phyloP scores from a whole-genome alignment of 495 filamentous ascomycete genomes.

The Wilcoxina mikolae region DNA sequence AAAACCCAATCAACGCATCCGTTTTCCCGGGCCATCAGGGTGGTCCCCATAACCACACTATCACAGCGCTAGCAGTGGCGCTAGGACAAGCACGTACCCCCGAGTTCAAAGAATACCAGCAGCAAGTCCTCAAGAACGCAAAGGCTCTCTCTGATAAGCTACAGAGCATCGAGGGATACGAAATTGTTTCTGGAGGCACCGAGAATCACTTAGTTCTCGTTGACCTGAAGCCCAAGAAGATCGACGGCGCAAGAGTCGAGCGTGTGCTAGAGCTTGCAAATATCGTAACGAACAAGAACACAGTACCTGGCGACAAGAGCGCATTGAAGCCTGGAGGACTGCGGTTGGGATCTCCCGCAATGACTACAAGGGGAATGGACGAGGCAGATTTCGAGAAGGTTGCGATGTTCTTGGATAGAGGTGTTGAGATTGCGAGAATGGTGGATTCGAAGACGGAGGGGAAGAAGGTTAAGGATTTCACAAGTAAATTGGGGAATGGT shows the following conservation, averaged over 20 bases:
- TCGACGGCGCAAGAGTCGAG: slow-evolving; percentile 91
- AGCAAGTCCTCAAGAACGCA: slow-evolving; percentile 73
- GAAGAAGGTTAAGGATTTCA: slow-evolving; percentile 73
- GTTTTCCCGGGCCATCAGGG: slow-evolving; percentile 99
- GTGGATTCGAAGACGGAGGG: slow-evolving; percentile 75
- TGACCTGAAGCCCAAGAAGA: slow-evolving; percentile 79
- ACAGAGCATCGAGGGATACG: slow-evolving; percentile 62
- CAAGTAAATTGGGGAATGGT: slow-evolving; percentile 68
- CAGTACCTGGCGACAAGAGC: slow-evolving; percentile 86
- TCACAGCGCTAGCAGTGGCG: slow-evolving; percentile 85
- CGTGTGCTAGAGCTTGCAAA: slow-evolving; percentile 85
- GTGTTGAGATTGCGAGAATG: slow-evolving; percentile 67
- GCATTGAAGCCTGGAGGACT: slow-evolving; percentile 84
- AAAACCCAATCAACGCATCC: slow-evolving; percentile 84
- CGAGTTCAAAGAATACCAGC: slow-evolving; percentile 84
- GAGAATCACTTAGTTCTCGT: slow-evolving; percentile 93
- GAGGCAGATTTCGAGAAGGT: slow-evolving; percentile 79
- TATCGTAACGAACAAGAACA: slow-evolving; percentile 97
- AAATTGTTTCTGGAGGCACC: slow-evolving; percentile 79
- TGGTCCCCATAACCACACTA: slow-evolving; percentile 97
- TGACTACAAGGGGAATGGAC: slow-evolving; percentile 87
- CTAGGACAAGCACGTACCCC: slow-evolving; percentile 77
- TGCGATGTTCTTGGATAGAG: slow-evolving; percentile 83
- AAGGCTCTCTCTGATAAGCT: slow-evolving; percentile 67
- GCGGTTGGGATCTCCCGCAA: slow-evolving; percentile 85